Conservation (phyloP, 2,329 filamentous ascomycete genomes). For the Ophiocordyceps sinensis region DNA sequence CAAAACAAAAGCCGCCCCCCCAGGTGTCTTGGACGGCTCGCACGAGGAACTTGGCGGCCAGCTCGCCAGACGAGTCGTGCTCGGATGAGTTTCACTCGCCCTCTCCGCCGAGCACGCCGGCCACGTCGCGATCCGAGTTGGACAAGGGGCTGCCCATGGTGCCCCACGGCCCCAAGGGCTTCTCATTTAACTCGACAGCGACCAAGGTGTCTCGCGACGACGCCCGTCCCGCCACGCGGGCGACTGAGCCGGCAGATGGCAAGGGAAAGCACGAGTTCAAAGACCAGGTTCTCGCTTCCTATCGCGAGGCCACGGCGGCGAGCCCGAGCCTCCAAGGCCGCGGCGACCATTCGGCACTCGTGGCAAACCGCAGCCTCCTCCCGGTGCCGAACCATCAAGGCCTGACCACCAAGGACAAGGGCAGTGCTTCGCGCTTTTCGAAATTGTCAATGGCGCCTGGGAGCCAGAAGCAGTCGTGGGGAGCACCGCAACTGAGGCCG, state of each 20-base stretch:
- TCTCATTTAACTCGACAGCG: neutral
- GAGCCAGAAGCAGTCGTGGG: neutral
- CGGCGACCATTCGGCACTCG: constrained; percentile 4
- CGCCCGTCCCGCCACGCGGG: neutral
- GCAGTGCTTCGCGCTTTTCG: neutral
- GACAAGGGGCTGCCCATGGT: constrained; percentile 16
- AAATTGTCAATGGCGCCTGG: neutral
- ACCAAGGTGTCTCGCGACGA: neutral
- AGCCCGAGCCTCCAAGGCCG: constrained; percentile 4
- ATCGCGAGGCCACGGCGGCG: constrained; percentile 6
- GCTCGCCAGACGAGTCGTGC: constrained; percentile 22
- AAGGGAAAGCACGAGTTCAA: too few relatives aligned
- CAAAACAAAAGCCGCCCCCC: neutral
- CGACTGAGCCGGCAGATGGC: too few relatives aligned
- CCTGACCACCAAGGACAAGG: constrained; percentile 14
- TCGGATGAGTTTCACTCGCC: constrained; percentile 22
- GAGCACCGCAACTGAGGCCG: neutral
- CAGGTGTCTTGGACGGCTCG: neutral
- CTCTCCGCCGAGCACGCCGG: constrained; percentile 22
- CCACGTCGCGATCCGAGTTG: constrained; percentile 25
- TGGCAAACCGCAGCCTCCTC: constrained; percentile 11
- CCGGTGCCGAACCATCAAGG: constrained; percentile 25
- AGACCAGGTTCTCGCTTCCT: constrained; percentile 5
- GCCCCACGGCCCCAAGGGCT: constrained; percentile 2
- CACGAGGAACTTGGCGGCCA: constrained; percentile 5